Percentiles rank a stretch among this genome's conserved stretches.
Conservation (phyloP, 176 grass and related monocot species). For the Hordeum marinum region DNA sequence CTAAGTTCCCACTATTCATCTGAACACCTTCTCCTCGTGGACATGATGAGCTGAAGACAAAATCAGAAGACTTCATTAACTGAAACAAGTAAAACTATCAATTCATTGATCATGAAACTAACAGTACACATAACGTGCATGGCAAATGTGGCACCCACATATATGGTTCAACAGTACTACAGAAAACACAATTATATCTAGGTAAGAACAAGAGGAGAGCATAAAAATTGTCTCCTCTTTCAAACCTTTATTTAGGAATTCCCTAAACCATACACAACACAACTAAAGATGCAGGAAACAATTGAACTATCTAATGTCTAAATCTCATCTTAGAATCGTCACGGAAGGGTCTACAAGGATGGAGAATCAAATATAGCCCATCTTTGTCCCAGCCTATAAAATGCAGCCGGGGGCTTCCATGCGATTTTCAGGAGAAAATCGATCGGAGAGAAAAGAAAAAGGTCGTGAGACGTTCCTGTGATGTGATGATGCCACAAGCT, state of each 20-base stretch:
- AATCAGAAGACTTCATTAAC: background rate
- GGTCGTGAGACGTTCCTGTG: constrained; percentile 23
- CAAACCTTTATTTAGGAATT: constrained; percentile 17
- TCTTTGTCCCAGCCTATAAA: constrained; percentile 54
- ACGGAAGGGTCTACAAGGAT: constrained; percentile 17
- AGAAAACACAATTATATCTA: background rate
- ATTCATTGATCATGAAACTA: background rate
- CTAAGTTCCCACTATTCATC: background rate
- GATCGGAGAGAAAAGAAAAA: constrained; percentile 29
- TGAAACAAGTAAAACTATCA: too few relatives aligned
- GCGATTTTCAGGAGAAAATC: constrained; percentile 8
- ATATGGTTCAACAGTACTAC: background rate
- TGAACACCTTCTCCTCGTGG: background rate
- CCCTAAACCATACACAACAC: constrained; percentile 10
- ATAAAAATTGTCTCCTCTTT: constrained; percentile 45
- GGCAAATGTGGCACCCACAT: background rate
- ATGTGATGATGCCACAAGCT: constrained; percentile 29
- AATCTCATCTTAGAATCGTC: constrained; percentile 18
- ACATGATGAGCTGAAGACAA: background rate
- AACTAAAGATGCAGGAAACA: constrained; percentile 25
- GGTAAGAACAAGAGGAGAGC: constrained; percentile 43
- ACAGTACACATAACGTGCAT: background rate
- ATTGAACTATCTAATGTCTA: constrained; percentile 18
- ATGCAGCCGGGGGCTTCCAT: constrained; percentile 37
- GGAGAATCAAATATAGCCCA: constrained; percentile 32